Base-by-base conservation (phyloP, 1,139 yeast species). In the Suhomyces wounanorum region DNA sequence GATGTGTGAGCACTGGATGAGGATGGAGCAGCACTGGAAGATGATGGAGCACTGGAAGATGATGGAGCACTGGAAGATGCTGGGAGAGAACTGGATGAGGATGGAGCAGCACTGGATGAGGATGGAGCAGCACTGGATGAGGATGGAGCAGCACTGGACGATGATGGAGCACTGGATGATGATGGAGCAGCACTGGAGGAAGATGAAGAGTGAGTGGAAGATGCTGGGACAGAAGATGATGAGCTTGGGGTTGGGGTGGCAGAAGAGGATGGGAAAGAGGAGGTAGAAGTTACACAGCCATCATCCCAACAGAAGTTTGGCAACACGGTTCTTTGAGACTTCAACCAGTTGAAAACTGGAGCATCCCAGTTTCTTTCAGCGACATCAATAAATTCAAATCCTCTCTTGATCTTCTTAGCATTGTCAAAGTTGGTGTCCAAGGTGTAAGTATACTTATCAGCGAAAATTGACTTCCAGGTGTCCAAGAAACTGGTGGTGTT, bases 261-360 rank as follows among this genome's bases (percentile, higher is more conserved):
- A 40, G 48, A 21, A 17, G 55, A 52, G 14, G 59, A 46, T 17
- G 57, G 48, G 49, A 52, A 46, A 8, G 54, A 48, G 8, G 55
- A 45, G 28, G 57, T 49, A 13, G 54, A 47, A 17, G 49, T 18
- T 17, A 50, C 47, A 50, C 57, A 54, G 44, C 46, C 38, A 8
- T 45, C 48, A 16, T 55, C 53, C 72, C 72, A 67, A 58, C 70
- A 64, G 63, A 63, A 67, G 67, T 66, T 67, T 55, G 72, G 71
- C 55, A 66, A 65, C 36, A 48, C 58, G 39, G 54, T 57, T 59
- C 51, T 56, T 35, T 44, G 56, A 53, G 43, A 50, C 52, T 50
- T 54, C 48, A 63, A 51, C 16, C 52, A 52, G 41, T 53, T 56
- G 47, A 64, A 58, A 43, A 61, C 44, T 35, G 50, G 62, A 52